Conservation (phyloP, 2,329 filamentous ascomycete species). For the Macrophomina pseudophaseolina region DNA sequence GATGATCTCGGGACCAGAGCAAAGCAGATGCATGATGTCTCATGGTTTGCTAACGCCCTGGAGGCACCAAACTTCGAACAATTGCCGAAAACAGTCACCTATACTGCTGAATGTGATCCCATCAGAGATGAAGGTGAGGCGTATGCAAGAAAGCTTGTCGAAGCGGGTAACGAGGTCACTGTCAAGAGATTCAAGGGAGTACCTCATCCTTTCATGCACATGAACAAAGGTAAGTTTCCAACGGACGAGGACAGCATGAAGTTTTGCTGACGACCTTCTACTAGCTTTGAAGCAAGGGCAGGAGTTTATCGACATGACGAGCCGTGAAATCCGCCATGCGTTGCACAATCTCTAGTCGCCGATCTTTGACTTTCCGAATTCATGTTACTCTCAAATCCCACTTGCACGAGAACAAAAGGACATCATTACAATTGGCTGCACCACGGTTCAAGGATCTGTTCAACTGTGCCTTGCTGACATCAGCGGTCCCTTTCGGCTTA, state of each 20-base stretch:
- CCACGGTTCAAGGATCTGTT: not conserved
- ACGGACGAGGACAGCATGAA: not conserved
- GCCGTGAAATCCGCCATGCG: not conserved
- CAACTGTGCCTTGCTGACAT: too few species aligned
- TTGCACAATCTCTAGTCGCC: not conserved
- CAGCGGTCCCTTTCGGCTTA: too few species aligned
- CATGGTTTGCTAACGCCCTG: not conserved
- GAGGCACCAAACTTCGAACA: not conserved
- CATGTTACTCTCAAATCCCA: not conserved
- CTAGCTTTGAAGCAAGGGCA: not conserved
- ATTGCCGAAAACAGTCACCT: not conserved
- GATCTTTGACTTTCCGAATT: not conserved
- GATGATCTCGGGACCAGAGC: not conserved
- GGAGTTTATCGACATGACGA: not conserved
- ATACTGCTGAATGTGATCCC: conserved; percentile 9
- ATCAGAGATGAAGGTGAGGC: not conserved
- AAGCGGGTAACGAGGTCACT: not conserved
- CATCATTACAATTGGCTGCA: not conserved
- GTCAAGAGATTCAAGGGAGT: conserved; percentile 3
- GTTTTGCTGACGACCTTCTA: not conserved
- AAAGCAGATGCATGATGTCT: not conserved
- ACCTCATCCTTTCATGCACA: conserved; percentile 14
- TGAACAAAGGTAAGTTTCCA: conserved; percentile 1
- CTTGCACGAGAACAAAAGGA: not conserved
- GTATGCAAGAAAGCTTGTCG: not conserved